Percentiles rank a stretch among this genome's conserved stretches.
Conservation (phyloP, 1,139 yeast genomes). For the Pneumocystis oryctolagi region DNA sequence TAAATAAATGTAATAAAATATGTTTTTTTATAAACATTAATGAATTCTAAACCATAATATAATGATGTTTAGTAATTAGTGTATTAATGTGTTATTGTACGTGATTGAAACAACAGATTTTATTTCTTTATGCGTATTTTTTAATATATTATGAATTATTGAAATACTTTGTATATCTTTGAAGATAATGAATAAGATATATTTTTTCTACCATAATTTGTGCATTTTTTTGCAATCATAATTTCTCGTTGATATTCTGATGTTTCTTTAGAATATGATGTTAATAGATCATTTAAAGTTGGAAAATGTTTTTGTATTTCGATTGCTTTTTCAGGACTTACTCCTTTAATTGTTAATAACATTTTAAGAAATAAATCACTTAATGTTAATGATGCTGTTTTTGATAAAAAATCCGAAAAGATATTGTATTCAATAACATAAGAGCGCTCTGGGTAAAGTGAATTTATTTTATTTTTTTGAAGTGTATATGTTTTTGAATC, state of each 20-base stretch:
- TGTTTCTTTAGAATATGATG: slow-evolving; percentile 27
- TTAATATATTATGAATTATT: not conserved
- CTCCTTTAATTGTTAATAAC: slow-evolving; percentile 67
- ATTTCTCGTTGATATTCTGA: slow-evolving; percentile 27
- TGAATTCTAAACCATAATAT: not conserved
- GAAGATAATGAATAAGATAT: slow-evolving; percentile 11
- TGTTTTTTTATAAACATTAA: not conserved
- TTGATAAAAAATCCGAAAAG: slow-evolving; percentile 58
- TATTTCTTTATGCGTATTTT: not conserved
- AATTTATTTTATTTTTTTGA: slow-evolving; percentile 9
- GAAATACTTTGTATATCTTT: slow-evolving; percentile 4
- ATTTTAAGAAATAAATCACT: slow-evolving; percentile 61
- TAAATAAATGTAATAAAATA: not conserved
- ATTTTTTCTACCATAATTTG: slow-evolving; percentile 9
- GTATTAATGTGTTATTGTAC: not conserved
- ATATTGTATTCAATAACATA: slow-evolving; percentile 30
- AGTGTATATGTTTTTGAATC: slow-evolving; percentile 12
- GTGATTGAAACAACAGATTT: not conserved
- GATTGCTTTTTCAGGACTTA: slow-evolving; percentile 71
- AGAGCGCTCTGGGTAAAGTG: slow-evolving; percentile 3
- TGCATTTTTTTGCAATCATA: slow-evolving; percentile 10
- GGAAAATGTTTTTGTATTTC: slow-evolving; percentile 52
- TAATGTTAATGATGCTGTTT: slow-evolving; percentile 55
- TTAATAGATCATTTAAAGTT: slow-evolving; percentile 43
- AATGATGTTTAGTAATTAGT: not conserved